These are phyloP conservation scores for Alternaria solani DNA, from an alignment of 2,329 filamentous ascomycete genomes.

Conservation along the genomic window DNA sequence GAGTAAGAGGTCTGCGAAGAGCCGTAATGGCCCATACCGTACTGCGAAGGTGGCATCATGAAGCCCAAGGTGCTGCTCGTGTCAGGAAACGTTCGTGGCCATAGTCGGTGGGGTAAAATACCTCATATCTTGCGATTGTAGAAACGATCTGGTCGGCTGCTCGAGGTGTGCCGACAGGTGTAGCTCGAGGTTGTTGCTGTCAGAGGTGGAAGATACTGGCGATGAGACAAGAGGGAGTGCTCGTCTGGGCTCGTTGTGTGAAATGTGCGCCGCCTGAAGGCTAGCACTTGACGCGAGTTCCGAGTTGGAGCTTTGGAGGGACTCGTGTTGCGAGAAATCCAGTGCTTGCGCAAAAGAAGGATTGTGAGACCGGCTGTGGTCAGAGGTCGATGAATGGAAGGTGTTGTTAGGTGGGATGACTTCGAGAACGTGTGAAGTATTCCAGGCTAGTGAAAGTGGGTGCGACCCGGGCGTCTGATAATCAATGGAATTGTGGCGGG, in stretches of 20 bases:
- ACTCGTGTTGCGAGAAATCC: constrained; percentile 28
- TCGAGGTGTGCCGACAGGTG: constrained; percentile 31
- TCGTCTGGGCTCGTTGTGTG: constrained; percentile 23
- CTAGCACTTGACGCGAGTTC: constrained; percentile 20
- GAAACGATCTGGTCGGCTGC: constrained; percentile 30
- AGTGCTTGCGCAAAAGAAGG: constrained; percentile 30
- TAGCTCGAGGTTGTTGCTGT: constrained; percentile 30
- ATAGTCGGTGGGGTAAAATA: constrained; percentile 22
- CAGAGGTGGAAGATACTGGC: constrained; percentile 34
- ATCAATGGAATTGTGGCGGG: constrained; percentile 42
- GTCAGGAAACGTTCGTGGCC: constrained; percentile 21
- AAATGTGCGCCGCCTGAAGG: constrained; percentile 20
- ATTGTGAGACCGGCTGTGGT: constrained; percentile 21
- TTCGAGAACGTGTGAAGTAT: constrained; percentile 29
- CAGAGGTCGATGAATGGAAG: constrained; percentile 25
- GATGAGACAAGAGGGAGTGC: constrained; percentile 28
- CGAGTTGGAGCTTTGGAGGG: constrained; percentile 25
- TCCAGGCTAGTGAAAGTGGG: constrained; percentile 35
- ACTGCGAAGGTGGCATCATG: constrained; percentile 52
- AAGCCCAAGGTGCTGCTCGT: constrained; percentile 48
- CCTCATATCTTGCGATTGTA: constrained; percentile 51
- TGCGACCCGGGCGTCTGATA: constrained; percentile 36
- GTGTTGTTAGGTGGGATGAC: constrained; percentile 29
- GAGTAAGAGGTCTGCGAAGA: constrained; percentile 43
- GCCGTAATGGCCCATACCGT: constrained; percentile 49